Conservation (phyloP, 228 moss, liverwort and hornwort species). For the Sphagnum magellanicum region DNA sequence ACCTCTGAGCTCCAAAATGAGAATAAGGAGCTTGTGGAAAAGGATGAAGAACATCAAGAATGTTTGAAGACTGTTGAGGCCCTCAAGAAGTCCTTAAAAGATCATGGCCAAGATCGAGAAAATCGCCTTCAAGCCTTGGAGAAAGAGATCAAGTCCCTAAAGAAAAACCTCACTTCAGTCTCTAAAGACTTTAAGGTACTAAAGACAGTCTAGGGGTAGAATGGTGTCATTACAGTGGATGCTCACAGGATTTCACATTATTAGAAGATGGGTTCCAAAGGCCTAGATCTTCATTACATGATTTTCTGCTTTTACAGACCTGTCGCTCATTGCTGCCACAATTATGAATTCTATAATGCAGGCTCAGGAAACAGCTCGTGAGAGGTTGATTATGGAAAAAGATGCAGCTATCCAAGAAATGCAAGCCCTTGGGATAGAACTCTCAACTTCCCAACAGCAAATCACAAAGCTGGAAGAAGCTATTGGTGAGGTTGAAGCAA, state of each 20-base stretch:
- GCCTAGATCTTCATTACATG: no score
- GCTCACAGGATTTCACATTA: not conserved
- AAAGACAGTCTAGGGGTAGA: not conserved
- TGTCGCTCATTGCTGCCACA: no score
- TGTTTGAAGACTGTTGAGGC: conserved; percentile 45
- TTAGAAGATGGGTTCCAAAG: no score
- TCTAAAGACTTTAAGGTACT: conserved; percentile 83
- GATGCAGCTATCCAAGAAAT: conserved; percentile 83
- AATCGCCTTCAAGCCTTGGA: conserved; percentile 63
- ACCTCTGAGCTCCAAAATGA: conserved; percentile 62
- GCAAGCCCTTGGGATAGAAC: conserved; percentile 56
- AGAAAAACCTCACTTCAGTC: conserved; percentile 66
- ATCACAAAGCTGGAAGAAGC: conserved; percentile 56
- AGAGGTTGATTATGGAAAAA: conserved; percentile 82
- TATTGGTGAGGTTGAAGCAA: conserved; percentile 38
- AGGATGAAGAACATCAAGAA: conserved; percentile 55
- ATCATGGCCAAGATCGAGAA: conserved; percentile 75
- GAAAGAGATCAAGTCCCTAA: conserved; percentile 68
- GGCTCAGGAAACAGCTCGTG: conserved; percentile 82
- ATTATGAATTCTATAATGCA: conserved; percentile 7
- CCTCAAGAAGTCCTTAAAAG: conserved; percentile 63
- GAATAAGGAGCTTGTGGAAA: conserved; percentile 41
- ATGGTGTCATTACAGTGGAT: not conserved
- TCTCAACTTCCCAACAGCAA: conserved; percentile 45
- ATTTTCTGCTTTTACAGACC: no score